A percentile compares a stretch with the other conserved stretches of the same genome.
phyloP scores from a whole-genome alignment of 2,329 filamentous ascomycete species.

The Coniochaeta sp. region DNA sequence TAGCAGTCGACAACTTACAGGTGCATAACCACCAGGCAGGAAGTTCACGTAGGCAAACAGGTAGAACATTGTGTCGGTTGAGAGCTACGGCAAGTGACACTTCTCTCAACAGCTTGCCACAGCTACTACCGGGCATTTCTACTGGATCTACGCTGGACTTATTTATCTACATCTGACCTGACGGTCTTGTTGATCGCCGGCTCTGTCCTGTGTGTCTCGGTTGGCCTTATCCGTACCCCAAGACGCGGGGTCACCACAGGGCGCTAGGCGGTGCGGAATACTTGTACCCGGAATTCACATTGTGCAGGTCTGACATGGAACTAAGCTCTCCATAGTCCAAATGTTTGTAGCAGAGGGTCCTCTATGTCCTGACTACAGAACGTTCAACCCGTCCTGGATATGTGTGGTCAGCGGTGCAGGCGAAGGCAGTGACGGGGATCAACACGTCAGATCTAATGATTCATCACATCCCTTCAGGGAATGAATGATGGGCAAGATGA shows the following conservation, averaged over 20 bases:
- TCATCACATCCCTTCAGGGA: not conserved
- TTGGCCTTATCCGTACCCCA: not conserved
- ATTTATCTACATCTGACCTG: not conserved
- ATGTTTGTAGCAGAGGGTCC: no score
- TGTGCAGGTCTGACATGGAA: not conserved
- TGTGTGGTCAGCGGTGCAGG: no score
- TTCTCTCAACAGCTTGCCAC: not conserved
- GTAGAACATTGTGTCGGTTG: constrained; percentile 6
- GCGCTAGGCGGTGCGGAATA: not conserved
- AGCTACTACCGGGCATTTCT: not conserved
- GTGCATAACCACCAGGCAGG: constrained; percentile 22
- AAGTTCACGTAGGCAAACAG: constrained; percentile 24
- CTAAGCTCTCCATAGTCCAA: no score
- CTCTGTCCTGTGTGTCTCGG: not conserved
- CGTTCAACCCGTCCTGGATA: no score
- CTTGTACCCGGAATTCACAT: not conserved
- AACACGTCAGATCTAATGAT: no score
- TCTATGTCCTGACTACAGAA: no score
- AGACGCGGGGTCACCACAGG: not conserved
- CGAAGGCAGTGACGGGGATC: no score
- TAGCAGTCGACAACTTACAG: constrained; percentile 13
- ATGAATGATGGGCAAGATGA: not conserved
- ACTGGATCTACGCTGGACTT: not conserved
- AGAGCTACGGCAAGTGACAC: not conserved
- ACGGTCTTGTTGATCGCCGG: not conserved